Conservation (phyloP, 441 rosid species). For the Populus hybrid region DNA sequence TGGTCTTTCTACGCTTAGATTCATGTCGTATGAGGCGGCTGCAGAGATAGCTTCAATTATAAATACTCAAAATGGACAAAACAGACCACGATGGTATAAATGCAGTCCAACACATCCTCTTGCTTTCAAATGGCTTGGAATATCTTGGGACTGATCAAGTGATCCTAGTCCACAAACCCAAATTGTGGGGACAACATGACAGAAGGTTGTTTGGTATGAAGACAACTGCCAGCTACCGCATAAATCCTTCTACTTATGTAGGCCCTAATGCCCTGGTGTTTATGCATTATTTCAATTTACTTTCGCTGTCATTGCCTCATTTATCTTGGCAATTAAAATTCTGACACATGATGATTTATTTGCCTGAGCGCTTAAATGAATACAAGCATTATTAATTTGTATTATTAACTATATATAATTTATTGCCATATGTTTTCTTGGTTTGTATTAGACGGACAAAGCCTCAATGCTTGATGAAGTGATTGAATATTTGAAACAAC, state of each 20-base stretch:
- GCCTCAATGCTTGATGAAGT: constrained; percentile 98
- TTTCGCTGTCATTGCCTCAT: constrained; percentile 10
- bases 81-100: background rate
- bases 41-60: background rate
- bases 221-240: constrained; percentile 28
- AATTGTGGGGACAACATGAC: constrained; percentile 26
- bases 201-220: constrained; percentile 26
- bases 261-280: constrained; percentile 9
- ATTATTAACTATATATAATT: background rate
- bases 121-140: constrained; percentile 14
- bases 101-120: constrained; percentile 25
- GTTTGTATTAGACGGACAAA: constrained; percentile 69
- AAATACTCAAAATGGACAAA: background rate
- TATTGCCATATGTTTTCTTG: background rate
- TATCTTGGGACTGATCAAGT: constrained; percentile 17
- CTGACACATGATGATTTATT: background rate
- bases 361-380: background rate
- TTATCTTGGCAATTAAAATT: background rate
- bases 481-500: constrained; percentile 85
- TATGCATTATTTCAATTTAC: constrained; percentile 1
- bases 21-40: background rate
- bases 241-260: constrained; percentile 16
- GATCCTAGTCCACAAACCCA: constrained; percentile 36
- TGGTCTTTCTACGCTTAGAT: background rate
- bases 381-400: background rate